A percentile compares a stretch with the other conserved stretches of the same genome.
These are phyloP conservation scores for Rhizopogon hawkerae DNA, from an alignment of 1,284 basidiomycete species.

Conservation along the genomic window DNA sequence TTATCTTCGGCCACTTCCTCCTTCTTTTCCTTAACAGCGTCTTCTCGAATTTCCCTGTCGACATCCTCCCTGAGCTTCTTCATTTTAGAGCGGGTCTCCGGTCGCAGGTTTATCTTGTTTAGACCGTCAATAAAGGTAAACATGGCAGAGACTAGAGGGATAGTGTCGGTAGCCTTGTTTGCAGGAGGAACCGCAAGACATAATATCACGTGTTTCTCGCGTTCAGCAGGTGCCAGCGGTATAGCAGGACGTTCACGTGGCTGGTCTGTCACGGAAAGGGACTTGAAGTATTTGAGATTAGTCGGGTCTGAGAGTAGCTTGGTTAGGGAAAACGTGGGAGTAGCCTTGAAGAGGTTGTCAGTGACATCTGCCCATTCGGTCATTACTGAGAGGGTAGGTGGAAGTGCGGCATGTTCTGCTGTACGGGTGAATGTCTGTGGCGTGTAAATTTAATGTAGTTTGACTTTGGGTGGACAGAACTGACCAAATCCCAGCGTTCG, in stretches of 20 bases:
- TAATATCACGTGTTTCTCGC: constrained; percentile 67
- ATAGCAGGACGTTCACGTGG: constrained; percentile 58
- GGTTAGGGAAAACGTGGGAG: constrained; percentile 44
- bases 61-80: constrained; percentile 63
- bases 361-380: constrained; percentile 78
- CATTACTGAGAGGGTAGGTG: constrained; percentile 60
- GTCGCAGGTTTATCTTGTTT: constrained; percentile 53
- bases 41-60: constrained; percentile 59
- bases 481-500: constrained; percentile 78
- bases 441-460: constrained; percentile 8
- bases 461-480: constrained; percentile 22
- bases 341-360: constrained; percentile 66
- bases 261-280: constrained; percentile 76
- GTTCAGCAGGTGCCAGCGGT: constrained; percentile 37
- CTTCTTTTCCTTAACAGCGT: constrained; percentile 59
- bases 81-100: constrained; percentile 74
- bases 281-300: constrained; percentile 69
- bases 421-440: constrained; percentile 72
- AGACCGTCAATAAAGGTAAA: constrained; percentile 71
- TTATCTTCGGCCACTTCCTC: constrained; percentile 66
- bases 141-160: constrained; percentile 55
- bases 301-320: constrained; percentile 55
- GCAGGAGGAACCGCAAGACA: constrained; percentile 51
- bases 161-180: constrained; percentile 40
- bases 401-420: constrained; percentile 55